These are phyloP conservation scores for Diversispora epigaea DNA, from an alignment of 192 early-diverging fungal genomes.

Conservation along the genomic window DNA sequence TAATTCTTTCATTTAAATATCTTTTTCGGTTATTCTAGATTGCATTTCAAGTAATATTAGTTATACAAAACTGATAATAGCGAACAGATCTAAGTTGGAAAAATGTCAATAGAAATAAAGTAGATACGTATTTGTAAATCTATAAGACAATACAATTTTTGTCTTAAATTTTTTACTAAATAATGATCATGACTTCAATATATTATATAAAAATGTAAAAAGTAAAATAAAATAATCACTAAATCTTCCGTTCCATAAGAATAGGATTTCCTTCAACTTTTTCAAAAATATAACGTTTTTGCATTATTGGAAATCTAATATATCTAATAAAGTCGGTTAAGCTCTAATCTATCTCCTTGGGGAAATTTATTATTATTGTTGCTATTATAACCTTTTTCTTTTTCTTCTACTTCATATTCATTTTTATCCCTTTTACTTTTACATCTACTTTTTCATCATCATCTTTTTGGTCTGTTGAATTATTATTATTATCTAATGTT, in stretches of 20 bases:
- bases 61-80: too few species aligned
- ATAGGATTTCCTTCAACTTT: conserved; percentile 27
- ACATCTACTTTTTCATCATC: background rate
- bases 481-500: background rate
- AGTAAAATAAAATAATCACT: background rate
- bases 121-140: too few species aligned
- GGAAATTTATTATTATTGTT: conserved; percentile 17
- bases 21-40: too few species aligned
- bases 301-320: conserved; percentile 41
- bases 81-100: too few species aligned
- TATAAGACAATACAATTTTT: too few species aligned
- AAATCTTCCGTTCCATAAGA: conserved; percentile 19
- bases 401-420: background rate
- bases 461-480: background rate
- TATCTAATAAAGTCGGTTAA: conserved; percentile 36
- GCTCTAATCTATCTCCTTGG: conserved; percentile 22
- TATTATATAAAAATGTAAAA: too few species aligned
- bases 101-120: too few species aligned
- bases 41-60: too few species aligned
- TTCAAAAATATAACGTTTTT: conserved; percentile 33
- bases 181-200: too few species aligned
- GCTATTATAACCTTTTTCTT: background rate
- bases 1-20: too few species aligned
- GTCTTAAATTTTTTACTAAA: too few species aligned
- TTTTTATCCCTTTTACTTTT: background rate